phyloP scores from a whole-genome alignment of 257 asterid genomes.

The Verbascum thapsus region DNA sequence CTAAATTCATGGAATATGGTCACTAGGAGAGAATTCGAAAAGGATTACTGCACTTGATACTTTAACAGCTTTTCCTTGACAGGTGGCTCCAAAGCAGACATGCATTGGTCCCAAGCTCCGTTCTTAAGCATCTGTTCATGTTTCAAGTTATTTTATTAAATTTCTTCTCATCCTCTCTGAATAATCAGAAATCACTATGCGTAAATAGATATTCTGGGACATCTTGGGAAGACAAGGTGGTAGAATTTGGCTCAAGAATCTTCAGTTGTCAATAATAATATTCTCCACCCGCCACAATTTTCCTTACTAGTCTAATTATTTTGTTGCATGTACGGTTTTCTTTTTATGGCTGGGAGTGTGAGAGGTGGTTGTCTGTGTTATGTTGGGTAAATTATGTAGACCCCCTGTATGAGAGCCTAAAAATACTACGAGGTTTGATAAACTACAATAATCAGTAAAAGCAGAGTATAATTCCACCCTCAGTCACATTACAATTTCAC shows the following conservation, averaged over 20 bases:
- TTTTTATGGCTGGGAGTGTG: not conserved
- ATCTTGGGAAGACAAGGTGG: not conserved
- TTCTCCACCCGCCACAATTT: not conserved
- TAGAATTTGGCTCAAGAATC: not conserved
- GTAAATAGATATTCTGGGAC: not conserved
- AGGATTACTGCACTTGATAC: slow-evolving; percentile 50
- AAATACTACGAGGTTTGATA: too few species aligned
- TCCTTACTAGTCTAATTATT: not conserved
- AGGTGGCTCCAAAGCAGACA: slow-evolving; percentile 79
- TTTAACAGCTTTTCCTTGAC: slow-evolving; percentile 64
- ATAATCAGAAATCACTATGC: not conserved
- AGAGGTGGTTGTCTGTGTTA: not conserved
- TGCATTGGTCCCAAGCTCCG: slow-evolving; percentile 90
- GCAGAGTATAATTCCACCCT: too few species aligned
- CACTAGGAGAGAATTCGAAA: not conserved
- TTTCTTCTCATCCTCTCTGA: not conserved
- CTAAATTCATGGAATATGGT: slow-evolving; percentile 18
- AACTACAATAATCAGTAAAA: too few species aligned
- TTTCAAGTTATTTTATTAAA: not conserved
- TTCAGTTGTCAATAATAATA: not conserved
- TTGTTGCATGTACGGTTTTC: not conserved
- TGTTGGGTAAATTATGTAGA: not conserved
- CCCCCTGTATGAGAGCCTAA: too few species aligned
- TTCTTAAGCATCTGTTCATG: slow-evolving; percentile 69
- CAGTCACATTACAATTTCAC: too few species aligned